phyloP scores from a whole-genome alignment of 2,329 filamentous ascomycete genomes.

The Bipolaris zeicola region DNA sequence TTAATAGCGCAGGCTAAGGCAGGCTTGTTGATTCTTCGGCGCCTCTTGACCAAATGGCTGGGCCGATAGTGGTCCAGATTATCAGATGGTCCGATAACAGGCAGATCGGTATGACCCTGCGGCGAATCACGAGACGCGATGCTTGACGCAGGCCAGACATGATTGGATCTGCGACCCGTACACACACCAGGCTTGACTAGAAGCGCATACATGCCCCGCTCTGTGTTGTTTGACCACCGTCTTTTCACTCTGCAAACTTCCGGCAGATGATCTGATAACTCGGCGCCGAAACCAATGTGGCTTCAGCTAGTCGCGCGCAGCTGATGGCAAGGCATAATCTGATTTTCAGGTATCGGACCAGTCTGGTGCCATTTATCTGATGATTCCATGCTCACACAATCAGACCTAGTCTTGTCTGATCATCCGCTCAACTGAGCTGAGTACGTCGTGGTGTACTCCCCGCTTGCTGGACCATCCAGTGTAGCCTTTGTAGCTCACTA shows the following conservation, averaged over 20 bases:
- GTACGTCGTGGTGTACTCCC: not conserved
- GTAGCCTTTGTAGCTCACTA: constrained; percentile 14
- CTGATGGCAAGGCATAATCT: constrained; percentile 25
- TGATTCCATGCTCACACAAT: constrained; percentile 5
- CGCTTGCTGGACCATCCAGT: constrained; percentile 1
- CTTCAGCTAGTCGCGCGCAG: constrained; percentile 6
- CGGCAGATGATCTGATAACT: constrained; percentile 35
- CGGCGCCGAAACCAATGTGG: constrained; percentile 2
- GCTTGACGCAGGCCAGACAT: constrained; percentile 3
- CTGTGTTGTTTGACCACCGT: constrained; percentile 7
- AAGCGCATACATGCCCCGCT: constrained; percentile 11
- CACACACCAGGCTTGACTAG: not conserved
- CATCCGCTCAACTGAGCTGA: not conserved
- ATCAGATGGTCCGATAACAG: constrained; percentile 39
- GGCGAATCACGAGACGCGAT: constrained; percentile 15
- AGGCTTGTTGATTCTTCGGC: constrained; percentile 17
- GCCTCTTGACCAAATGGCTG: constrained; percentile 21
- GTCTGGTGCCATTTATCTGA: constrained; percentile 6
- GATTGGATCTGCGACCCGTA: not conserved
- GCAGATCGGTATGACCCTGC: constrained; percentile 14
- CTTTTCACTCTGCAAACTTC: constrained; percentile 2
- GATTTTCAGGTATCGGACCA: constrained; percentile 17
- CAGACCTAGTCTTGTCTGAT: constrained; percentile 1
- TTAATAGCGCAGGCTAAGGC: constrained; percentile 18
- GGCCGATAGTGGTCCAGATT: constrained; percentile 32